Conservation (phyloP, 306 rosid species). For the Purshia tridentata region DNA sequence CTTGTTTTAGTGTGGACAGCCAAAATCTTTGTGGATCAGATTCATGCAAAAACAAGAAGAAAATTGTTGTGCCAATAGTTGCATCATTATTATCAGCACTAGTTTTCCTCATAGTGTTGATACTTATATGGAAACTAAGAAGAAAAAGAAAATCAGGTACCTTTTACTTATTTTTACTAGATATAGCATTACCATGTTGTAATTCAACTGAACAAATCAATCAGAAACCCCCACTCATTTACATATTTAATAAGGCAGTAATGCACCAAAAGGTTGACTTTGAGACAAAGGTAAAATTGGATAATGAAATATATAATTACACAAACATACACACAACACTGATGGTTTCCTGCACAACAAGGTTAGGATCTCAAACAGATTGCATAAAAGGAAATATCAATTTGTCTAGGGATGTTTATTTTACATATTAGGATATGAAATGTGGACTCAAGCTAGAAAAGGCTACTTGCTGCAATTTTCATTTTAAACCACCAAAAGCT, state of each 20-base stretch:
- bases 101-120: constrained; percentile 28
- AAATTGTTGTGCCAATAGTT: constrained; percentile 46
- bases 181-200: not conserved
- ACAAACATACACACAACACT: too few species aligned
- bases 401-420: too few species aligned
- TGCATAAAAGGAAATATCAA: too few species aligned
- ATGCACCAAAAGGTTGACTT: too few species aligned
- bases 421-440: too few species aligned
- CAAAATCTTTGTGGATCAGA: constrained; percentile 40
- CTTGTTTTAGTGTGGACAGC: constrained; percentile 51
- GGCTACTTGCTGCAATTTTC: not conserved
- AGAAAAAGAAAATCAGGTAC: constrained; percentile 44
- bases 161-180: not conserved
- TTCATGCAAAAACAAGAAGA: constrained; percentile 36
- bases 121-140: constrained; percentile 39
- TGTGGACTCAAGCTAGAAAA: too few species aligned
- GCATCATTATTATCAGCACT: constrained; percentile 38
- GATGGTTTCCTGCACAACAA: too few species aligned
- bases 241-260: too few species aligned
- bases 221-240: not conserved
- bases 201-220: not conserved
- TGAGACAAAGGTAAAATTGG: too few species aligned
- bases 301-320: too few species aligned
- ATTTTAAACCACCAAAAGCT: not conserved
- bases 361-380: too few species aligned